phyloP scores from a whole-genome alignment of 768 basidiomycete species.

The Cystobasidium tubakii region DNA sequence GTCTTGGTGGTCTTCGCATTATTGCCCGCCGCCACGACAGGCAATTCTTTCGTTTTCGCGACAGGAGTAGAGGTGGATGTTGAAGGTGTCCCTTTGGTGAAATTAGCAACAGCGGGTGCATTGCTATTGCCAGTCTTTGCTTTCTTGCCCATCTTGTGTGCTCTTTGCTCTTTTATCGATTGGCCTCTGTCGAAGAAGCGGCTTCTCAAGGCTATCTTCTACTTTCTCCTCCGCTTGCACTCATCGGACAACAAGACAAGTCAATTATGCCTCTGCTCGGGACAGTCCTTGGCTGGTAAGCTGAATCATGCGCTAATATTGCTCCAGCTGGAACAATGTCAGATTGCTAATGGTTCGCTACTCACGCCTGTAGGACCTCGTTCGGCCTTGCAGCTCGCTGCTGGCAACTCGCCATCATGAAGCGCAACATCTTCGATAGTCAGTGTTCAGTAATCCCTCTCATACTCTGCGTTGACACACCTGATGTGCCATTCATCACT shows the following conservation, averaged over 20 bases:
- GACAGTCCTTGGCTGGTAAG: conserved; percentile 25
- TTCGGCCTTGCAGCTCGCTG: conserved; percentile 74
- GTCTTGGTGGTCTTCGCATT: not conserved
- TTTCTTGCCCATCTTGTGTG: conserved; percentile 16
- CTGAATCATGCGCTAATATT: not conserved
- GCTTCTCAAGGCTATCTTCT: not conserved
- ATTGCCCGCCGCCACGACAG: not conserved
- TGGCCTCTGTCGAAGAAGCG: conserved; percentile 1
- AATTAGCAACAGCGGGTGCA: too few relatives aligned
- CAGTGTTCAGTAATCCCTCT: conserved; percentile 49
- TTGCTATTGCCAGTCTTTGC: not conserved
- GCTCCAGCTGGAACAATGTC: not conserved
- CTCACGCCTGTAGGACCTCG: not conserved
- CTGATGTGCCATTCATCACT: too few relatives aligned
- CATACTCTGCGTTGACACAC: too few relatives aligned
- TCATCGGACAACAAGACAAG: too few relatives aligned
- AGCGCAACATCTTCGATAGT: conserved; percentile 73
- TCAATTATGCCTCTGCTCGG: conserved; percentile 23
- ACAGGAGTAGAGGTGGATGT: not conserved
- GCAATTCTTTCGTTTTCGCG: not conserved
- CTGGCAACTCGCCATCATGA: conserved; percentile 81
- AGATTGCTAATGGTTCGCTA: not conserved
- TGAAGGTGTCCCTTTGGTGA: too few relatives aligned
- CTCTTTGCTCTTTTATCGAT: not conserved
- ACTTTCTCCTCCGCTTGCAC: too few relatives aligned